Base-by-base conservation (phyloP, 192 early-diverging fungal species). In the Mortierella hygrophila region DNA sequence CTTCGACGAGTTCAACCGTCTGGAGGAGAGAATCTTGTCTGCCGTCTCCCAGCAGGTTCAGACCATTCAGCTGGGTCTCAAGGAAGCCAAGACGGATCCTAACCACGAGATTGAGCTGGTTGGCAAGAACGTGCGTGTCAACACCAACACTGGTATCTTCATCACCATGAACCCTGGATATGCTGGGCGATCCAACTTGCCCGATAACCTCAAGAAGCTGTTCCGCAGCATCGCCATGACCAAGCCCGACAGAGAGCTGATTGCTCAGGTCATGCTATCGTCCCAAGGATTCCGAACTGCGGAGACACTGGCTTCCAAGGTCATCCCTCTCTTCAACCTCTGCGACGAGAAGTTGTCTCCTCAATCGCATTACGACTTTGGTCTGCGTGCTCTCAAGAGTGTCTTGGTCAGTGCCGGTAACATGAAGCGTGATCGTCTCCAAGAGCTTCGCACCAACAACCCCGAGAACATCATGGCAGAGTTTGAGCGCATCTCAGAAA, bases 111-210 rank as follows among this genome's bases (percentile, higher is more conserved):
- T 99, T 69, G 99, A 99, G 90, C 88, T 99, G 63, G 94, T 99
- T 23, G 95, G 94, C 81, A 97, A 98, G 89, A 92, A 91, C 54
- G 93, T 99, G 38, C 92, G 83, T 20, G 95, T 99, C 44, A 95
- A 97, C 83, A 89, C 92, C 23, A 94, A 97, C 81, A 99, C 99
- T 10, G 99, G 98, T 72, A 96, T 98, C 77, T 98, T 99, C 85
- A 98, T 99, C 79, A 99, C 98, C 49, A 99, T 99, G 97, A 99
- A 99, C 88, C 98, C 98, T 35, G 98, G 98, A 37, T 99, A 99
- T 90, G 97, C 98, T 38, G 98, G 98, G 15, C 95, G 99, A 42
- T 98, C 97, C 42, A 98, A 99, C 80, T 90, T 99, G 74, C 99
- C 99, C 4, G 99, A 99, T 86, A 99, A 99, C 75, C 88, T 99